Conservation (phyloP, 78 protist genomes). For the Polysphondylium violaceum region DNA sequence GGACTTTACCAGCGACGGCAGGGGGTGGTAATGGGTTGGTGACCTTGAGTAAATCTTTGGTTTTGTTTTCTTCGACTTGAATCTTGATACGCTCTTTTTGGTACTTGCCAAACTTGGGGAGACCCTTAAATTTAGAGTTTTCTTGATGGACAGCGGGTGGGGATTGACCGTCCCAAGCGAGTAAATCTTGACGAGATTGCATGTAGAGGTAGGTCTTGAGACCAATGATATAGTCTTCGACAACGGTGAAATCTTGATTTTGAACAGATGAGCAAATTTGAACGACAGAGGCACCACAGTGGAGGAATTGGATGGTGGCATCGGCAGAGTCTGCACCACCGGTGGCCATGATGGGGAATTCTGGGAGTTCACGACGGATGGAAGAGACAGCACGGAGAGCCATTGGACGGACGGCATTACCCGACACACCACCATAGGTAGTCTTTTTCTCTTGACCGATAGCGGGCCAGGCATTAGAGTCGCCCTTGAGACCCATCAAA, state of each 20-base stretch:
- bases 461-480: slow-evolving; percentile 92
- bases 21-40: slow-evolving; percentile 15
- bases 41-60: not conserved
- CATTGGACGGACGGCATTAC: slow-evolving; percentile 96
- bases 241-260: slow-evolving; percentile 97
- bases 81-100: slow-evolving; percentile 42
- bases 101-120: slow-evolving; percentile 77
- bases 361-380: slow-evolving; percentile 84
- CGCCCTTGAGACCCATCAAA: slow-evolving; percentile 90
- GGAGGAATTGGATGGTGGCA: slow-evolving; percentile 91
- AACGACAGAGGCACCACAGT: slow-evolving; percentile 92
- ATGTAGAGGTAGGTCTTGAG: slow-evolving; percentile 93
- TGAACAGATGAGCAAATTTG: slow-evolving; percentile 95
- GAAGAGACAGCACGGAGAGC: slow-evolving; percentile 93
- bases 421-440: slow-evolving; percentile 97
- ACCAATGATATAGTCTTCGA: slow-evolving; percentile 95
- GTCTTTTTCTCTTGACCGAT: slow-evolving; percentile 93
- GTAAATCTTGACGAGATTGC: slow-evolving; percentile 90
- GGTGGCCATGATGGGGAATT: slow-evolving; percentile 89
- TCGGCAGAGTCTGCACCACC: slow-evolving; percentile 97
- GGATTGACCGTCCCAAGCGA: slow-evolving; percentile 93
- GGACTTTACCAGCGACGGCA: slow-evolving; percentile 20
- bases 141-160: slow-evolving; percentile 66
- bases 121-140: slow-evolving; percentile 15
- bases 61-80: slow-evolving; percentile 33